Base-by-base conservation (phyloP, 371 early-diverging fungal species). In the Chytridiales sp. region DNA sequence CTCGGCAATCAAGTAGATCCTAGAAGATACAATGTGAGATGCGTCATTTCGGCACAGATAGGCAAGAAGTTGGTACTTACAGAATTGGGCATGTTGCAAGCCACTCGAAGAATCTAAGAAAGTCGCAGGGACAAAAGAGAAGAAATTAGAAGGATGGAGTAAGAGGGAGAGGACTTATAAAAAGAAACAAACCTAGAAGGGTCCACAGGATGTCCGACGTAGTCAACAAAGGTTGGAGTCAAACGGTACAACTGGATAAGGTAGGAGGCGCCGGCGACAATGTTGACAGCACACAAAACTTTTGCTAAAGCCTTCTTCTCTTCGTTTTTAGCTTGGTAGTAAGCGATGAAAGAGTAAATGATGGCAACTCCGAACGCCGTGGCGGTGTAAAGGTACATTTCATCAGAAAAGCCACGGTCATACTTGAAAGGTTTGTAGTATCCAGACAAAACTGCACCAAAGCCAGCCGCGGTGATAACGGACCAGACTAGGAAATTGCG, bases 31-130 rank as follows among this genome's bases (percentile, higher is more conserved):
- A 46, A 46, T 13, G n/a, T n/a, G n/a, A n/a, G n/a, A n/a, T n/a
- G n/a, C n/a, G n/a, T n/a, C n/a, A n/a, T 19, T 31, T 17, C 4
- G 4, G 50, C 21, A 9, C 15, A 9, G 3, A 4, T n/a, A 13
- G 17, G 19, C n/a, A 4, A 9, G n/a, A 1, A 2, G 21, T 13
- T 9, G 1, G 46, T 9, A 41, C 34, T 40, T 29, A 39, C 46
- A 69, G 42, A 42, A 53, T 47, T 26, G 69, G 68, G 44, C 67
- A 61, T 27, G 61, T 62, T 8, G 63, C 53, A 13, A 70, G 38
- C 75, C 75, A 74, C 57, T 74, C 75, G 29, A 74, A 50, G 47
- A 48, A 64, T n/a, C n/a, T n/a, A n/a, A n/a, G n/a, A n/a, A n/a
- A n/a, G n/a, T n/a, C n/a, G n/a, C n/a, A n/a, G n/a, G n/a, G n/a